Evolutionary conservation across 495 filamentous ascomycete genomes (phyloP).

Genomic region (Bathelium albidoporum): DNA sequence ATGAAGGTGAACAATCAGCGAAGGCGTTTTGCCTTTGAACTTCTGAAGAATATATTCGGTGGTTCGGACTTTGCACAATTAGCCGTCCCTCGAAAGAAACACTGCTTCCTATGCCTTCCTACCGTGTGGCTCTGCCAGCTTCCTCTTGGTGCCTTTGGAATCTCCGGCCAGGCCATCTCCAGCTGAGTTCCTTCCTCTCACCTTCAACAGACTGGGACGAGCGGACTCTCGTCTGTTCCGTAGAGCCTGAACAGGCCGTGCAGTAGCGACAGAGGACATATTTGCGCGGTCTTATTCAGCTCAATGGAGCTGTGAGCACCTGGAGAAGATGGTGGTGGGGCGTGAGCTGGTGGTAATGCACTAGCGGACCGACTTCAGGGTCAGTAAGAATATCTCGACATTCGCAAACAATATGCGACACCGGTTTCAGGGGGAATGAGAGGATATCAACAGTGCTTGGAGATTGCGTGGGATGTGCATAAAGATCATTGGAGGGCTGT

Average conservation of each 20-base stretch:
- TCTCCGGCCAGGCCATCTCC: neutral
- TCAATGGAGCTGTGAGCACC: neutral
- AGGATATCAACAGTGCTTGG: neutral
- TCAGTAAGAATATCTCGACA: neutral
- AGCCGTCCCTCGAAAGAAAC: neutral
- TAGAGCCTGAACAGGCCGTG: neutral
- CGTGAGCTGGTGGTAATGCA: too few species aligned
- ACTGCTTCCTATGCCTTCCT: neutral
- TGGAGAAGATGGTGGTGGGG: too few species aligned
- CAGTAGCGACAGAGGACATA: neutral
- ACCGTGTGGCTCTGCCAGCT: neutral
- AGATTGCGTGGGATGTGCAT: neutral
- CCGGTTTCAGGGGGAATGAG: neutral
- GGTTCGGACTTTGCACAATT: conserved; percentile 29
- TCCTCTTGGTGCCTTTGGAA: neutral
- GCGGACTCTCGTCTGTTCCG: neutral
- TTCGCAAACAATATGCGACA: neutral
- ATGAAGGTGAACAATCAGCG: conserved; percentile 77
- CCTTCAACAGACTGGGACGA: neutral
- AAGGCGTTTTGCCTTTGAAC: conserved; percentile 64
- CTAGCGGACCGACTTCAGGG: too few species aligned
- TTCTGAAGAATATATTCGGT: conserved; percentile 72
- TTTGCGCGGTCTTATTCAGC: neutral
- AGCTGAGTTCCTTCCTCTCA: neutral
- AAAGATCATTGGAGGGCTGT: too few species aligned